Evolutionary conservation across 768 basidiomycete genomes (phyloP).

Genomic region (Phylloporus arenicola): DNA sequence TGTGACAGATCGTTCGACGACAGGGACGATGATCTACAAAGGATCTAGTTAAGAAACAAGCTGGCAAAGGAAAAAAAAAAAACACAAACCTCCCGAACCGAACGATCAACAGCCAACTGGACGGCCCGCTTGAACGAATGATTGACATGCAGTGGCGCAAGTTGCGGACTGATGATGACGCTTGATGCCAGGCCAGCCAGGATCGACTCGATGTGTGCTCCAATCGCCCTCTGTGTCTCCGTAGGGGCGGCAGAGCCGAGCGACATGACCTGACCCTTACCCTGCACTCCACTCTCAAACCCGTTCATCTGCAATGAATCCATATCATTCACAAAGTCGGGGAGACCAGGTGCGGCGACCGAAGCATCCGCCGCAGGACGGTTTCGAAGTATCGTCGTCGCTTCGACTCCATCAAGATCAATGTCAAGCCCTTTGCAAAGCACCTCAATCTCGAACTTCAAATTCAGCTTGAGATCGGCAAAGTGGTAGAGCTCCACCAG

Average conservation of each 20-base stretch:
- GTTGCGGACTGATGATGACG: conserved; percentile 73
- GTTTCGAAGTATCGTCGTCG: conserved; percentile 75
- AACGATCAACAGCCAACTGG: conserved; percentile 85
- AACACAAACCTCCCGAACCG: conserved; percentile 78
- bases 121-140: conserved; percentile 86
- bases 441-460: conserved; percentile 98
- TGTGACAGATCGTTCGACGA: conserved; percentile 96
- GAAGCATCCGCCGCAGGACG: conserved; percentile 59
- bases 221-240: conserved; percentile 63
- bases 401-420: conserved; percentile 79
- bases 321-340: conserved; percentile 77
- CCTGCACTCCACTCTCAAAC: conserved; percentile 49
- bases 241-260: conserved; percentile 56
- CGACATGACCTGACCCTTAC: conserved; percentile 57
- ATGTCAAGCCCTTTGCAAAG: conserved; percentile 89
- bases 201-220: conserved; percentile 77
- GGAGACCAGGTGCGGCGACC: conserved; percentile 49
- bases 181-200: conserved; percentile 63
- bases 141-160: conserved; percentile 69
- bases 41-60: neutral
- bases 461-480: conserved; percentile 91
- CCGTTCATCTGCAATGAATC: conserved; percentile 73
- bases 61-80: neutral
- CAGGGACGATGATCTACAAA: conserved; percentile 84
- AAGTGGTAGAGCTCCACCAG: conserved; percentile 96